Percentiles rank a stretch among this genome's conserved stretches.
Conservation (phyloP, 495 filamentous ascomycete species). For the Aspergillus incahuasiensis region DNA sequence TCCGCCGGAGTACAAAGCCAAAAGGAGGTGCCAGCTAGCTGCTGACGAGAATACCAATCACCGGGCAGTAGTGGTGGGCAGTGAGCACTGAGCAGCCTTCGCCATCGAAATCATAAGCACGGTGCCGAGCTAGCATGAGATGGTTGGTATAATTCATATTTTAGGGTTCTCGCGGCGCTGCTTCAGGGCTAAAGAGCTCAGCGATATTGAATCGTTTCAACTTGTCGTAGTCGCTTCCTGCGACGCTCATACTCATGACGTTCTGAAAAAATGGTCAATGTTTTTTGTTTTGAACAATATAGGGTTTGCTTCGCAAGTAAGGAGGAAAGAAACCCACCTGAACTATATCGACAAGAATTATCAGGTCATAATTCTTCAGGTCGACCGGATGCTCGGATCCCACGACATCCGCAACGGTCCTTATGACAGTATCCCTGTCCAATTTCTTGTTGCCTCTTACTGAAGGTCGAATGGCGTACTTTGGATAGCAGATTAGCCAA, state of each 20-base stretch:
- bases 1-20: background rate
- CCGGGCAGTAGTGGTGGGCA: no score
- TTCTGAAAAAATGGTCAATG: constrained; percentile 47
- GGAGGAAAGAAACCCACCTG: constrained; percentile 53
- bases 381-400: constrained; percentile 74
- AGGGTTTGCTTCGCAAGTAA: background rate
- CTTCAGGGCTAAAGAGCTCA: constrained; percentile 12
- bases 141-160: background rate
- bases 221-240: constrained; percentile 60
- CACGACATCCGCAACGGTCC: constrained; percentile 65
- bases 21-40: background rate
- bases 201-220: constrained; percentile 19
- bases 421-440: constrained; percentile 71
- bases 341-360: constrained; percentile 85
- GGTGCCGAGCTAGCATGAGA: background rate
- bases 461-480: constrained; percentile 90
- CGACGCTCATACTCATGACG: constrained; percentile 73
- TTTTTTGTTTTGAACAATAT: background rate
- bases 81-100: background rate
- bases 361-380: constrained; percentile 71
- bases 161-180: background rate
- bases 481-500: background rate
- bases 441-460: constrained; percentile 74
- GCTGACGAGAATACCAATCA: background rate
- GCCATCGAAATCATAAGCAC: background rate